phyloP scores from a whole-genome alignment of 108 stramenopile genomes.

The Skeletonema marinoi region DNA sequence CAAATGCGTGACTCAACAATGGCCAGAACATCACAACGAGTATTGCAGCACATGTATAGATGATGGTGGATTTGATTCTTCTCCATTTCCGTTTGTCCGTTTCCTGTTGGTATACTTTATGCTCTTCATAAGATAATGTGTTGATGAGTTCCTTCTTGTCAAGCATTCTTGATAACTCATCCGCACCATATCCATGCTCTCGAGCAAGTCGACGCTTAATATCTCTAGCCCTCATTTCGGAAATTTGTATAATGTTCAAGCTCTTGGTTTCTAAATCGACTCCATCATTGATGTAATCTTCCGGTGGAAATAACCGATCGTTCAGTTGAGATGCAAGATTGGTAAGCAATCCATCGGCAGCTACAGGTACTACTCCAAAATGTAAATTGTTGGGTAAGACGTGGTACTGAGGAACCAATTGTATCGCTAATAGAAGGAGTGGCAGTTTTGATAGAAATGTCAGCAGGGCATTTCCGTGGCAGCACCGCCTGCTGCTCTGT shows the following conservation, averaged over 20 bases:
- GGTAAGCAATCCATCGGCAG: not conserved
- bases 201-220: slow-evolving; percentile 79
- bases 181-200: slow-evolving; percentile 74
- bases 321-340: not conserved
- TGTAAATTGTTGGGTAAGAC: not conserved
- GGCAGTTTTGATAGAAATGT: not conserved
- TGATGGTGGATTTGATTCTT: slow-evolving; percentile 42
- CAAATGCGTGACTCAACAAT: slow-evolving; percentile 56
- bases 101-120: slow-evolving; percentile 62
- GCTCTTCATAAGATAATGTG: slow-evolving; percentile 81
- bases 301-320: slow-evolving; percentile 30
- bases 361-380: not conserved
- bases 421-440: not conserved
- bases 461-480: not conserved
- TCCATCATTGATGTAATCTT: slow-evolving; percentile 31
- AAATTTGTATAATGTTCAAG: slow-evolving; percentile 70
- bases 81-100: slow-evolving; percentile 54
- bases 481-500: not conserved
- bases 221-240: slow-evolving; percentile 77
- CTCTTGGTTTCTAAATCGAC: slow-evolving; percentile 38
- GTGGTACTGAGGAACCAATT: not conserved
- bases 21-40: slow-evolving; percentile 74
- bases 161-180: slow-evolving; percentile 83
- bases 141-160: slow-evolving; percentile 90
- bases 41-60: slow-evolving; percentile 60